Evolutionary conservation across 345 rosid genomes (phyloP).

Genomic region (Euphorbia peplus): DNA sequence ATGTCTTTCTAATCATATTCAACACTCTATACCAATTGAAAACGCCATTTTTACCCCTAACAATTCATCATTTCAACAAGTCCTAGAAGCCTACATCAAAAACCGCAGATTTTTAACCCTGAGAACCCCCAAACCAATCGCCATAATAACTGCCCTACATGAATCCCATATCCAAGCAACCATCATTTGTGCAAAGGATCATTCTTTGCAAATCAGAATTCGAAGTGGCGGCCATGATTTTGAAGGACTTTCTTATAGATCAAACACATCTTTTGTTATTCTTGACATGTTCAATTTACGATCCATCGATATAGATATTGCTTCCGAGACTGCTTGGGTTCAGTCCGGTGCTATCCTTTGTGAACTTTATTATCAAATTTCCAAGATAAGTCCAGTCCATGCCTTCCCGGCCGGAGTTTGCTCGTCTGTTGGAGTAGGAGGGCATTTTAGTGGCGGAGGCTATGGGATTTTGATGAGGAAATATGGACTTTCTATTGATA

Average conservation of each 20-base stretch:
- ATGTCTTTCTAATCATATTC: neutral
- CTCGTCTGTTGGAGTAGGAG: neutral
- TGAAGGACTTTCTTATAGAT: neutral
- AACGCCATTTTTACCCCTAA: neutral
- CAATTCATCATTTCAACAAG: neutral
- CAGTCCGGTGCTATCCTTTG: neutral
- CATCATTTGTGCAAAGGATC: neutral
- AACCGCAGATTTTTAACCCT: neutral
- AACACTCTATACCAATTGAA: neutral
- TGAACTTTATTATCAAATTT: neutral
- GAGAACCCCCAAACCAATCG: neutral
- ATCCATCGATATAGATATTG: neutral
- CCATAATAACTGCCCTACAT: neutral
- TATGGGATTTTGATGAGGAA: neutral
- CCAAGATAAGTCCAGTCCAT: neutral
- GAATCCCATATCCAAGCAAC: neutral
- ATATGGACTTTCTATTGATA: neutral
- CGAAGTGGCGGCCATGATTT: neutral
- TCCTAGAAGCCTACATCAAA: neutral
- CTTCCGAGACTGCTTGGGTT: neutral
- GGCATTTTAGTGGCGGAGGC: neutral
- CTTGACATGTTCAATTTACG: slow-evolving; percentile 1
- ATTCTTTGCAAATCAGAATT: neutral
- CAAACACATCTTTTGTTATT: neutral
- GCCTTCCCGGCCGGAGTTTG: neutral